Base-by-base conservation (phyloP, 1,139 yeast genomes). In the Geotrichum bryndzae region DNA sequence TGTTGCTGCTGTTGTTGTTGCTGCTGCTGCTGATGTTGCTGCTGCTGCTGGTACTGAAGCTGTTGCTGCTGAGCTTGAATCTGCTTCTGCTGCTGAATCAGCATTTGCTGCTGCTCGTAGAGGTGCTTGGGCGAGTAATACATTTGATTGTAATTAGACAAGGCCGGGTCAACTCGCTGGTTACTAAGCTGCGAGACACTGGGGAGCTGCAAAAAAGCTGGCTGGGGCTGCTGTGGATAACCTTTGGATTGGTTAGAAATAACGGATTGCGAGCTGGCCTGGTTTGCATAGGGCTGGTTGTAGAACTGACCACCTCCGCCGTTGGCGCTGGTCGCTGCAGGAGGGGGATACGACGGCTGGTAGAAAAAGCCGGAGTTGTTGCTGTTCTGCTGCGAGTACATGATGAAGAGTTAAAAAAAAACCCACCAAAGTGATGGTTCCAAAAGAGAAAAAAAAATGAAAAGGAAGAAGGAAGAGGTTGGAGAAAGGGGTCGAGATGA, bases 191-290 rank as follows among this genome's bases (percentile, higher is more conserved):
- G 70, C 31, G 68, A 64, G 11, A 70, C 69, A 31, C 67, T 61
- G 8, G 71, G 72, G 61, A 68, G 55, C 62, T 68, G 72, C 52
- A 68, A 59, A 56, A 64, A 66, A 10, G 70, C 56, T 2, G 60
- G 60, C 1, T 56, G 31, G 10, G 60, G 53, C 50, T 57, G 60
- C 46, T 52, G 60, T 1, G 57, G 51, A 22, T 27, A 57, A 7
- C 60, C 60, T 4, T 35, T 35, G n/a, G 41, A 35, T 8, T 41
- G 38, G 15, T 23, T 35, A 7, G 60, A 53, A 11, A 23, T 22
- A n/a, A 48, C 18, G 13, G 58, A 31, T 53, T 55, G 58, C 3
- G 58, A 55, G 29, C 58, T 55, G 46, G 31, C n/a, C 27, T 55
- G 58, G 8, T 46, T 27, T 13, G 50, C 56, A 35, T 35, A 35